Base-by-base conservation (phyloP, 2,329 filamentous ascomycete species). In the Ambrosiella cleistominuta region DNA sequence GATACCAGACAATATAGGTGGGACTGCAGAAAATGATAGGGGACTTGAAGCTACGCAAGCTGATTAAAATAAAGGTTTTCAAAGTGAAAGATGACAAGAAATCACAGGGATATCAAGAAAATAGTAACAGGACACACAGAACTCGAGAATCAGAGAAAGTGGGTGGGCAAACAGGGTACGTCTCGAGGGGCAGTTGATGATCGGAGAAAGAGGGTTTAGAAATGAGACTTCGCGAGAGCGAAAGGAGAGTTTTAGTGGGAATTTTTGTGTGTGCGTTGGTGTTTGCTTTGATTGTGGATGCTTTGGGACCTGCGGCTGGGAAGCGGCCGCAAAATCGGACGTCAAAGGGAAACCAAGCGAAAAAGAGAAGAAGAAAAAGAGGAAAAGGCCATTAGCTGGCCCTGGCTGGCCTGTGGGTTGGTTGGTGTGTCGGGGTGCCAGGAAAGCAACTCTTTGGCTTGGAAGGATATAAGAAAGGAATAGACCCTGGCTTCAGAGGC, bases 191-290 rank as follows among this genome's bases (percentile, higher is more conserved):
- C 35, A 19, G 47, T 51, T 51, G 19, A 27, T 15, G 35, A 36
- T 7, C 19, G 2, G 27, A 19, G 19, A 51, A 51, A 51, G 19
- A 51, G 47, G 47, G n/a, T 51, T 51, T 9, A 44, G 54, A 57
- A 19, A 12, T 50, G 37, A 49, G 12, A 39, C 40, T 40, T 37
- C n/a, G 42, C 11, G 53, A 50, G 37, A 27, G 56, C 39, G 45
- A 57, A 57, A 57, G 47, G 56, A 52, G 56, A 52, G 56, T 36
- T 52, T 51, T 49, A 57, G 56, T 52, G 6, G 56, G 47, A 57
- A 57, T 51, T 52, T 51, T 47, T 42, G 53, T 55, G 53, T 44
- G n/a, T 17, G 37, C 27, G 27, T 47, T 47, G 44, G 44, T 15
- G 47, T 51, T 51, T 51, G 17, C 47, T 36, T 51, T 35, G 27